Base-by-base conservation (phyloP, 768 basidiomycete genomes). In the Mycena haematopus region DNA sequence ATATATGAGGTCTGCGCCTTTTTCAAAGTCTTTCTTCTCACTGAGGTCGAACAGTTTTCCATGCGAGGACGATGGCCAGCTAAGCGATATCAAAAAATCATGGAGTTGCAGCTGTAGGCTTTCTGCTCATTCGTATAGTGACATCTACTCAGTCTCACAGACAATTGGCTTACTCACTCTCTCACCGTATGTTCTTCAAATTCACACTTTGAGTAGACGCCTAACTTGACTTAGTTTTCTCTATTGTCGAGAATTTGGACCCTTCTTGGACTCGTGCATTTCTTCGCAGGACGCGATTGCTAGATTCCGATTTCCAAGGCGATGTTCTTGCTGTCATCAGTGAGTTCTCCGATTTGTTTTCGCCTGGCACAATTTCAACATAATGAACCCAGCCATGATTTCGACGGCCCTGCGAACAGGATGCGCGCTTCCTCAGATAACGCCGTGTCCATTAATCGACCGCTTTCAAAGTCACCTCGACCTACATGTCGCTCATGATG, bases 261-360 rank as follows among this genome's bases (percentile, higher is more conserved):
- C 86, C 86, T 2, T 80, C 86, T 13, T 96, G 94, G 93, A 80
- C 88, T 1, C 80, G 81, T 13, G 93, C 93, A 0, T 86, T 95
- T 65, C 80, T 95, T 19, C 82, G 83, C 21, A 78, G 93, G 33
- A 91, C 92, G 0, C 80, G 91, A 13, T 83, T 96, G 62, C 77
- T 88, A 36, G 92, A 95, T 70, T 80, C 88, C 0, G 86, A 88
- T 65, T 95, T 95, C 67, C 87, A 95, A 65, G 94, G 93, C 1
- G 93, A 95, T 58, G 80, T 93, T 8, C 79, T 95, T 4, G 90
- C 93, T 11, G 90, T 95, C 8, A 86, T 95, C 60, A 89, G 90
- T 90, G 62, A 52, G 84, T 70, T 31, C 52, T 40, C 35, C 27
- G 17, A 35, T 53, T 40, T 35, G 17, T 31, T 31, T 50, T 42